Evolutionary conservation across 352 stramenopile species (phyloP).

Genomic region (Globisporangium spinosum): DNA sequence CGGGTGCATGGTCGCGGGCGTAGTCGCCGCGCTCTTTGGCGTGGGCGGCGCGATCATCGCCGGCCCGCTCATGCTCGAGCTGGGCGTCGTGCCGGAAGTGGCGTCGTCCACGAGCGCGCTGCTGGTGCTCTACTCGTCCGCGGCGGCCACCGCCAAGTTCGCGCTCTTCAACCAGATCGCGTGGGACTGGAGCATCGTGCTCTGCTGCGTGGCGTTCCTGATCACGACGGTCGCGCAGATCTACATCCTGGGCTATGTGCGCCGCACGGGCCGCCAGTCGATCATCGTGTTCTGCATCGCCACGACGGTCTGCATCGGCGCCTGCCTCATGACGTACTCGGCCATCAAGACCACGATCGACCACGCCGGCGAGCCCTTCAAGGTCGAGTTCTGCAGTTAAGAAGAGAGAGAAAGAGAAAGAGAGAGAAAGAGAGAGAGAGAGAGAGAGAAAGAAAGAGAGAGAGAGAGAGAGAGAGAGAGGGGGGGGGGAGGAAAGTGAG

Average conservation of each 20-base stretch:
- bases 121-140: conserved; percentile 54
- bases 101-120: conserved; percentile 41
- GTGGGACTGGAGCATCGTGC: conserved; percentile 40
- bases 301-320: conserved; percentile 39
- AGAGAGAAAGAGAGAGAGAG: not conserved
- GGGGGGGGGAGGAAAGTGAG: too few relatives aligned
- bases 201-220: conserved; percentile 41
- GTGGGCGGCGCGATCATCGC: conserved; percentile 54
- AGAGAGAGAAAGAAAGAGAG: not conserved
- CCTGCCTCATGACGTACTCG: conserved; percentile 47
- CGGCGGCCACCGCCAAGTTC: conserved; percentile 46
- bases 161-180: conserved; percentile 45
- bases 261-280: conserved; percentile 40
- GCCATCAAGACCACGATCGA: conserved; percentile 43
- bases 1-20: conserved; percentile 28
- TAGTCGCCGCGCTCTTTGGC: conserved; percentile 48
- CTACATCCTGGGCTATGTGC: conserved; percentile 50
- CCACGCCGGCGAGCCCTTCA: conserved; percentile 31
- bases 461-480: not conserved
- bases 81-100: conserved; percentile 52
- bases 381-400: conserved; percentile 35
- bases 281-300: conserved; percentile 54
- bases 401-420: not conserved
- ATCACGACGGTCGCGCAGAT: conserved; percentile 46
- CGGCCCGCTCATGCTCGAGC: conserved; percentile 54